Percentiles rank a stretch among this genome's conserved stretches.
These are phyloP conservation scores for Annulohypoxylon truncatum DNA, from an alignment of 2,329 filamentous ascomycete genomes.

Conservation along the genomic window DNA sequence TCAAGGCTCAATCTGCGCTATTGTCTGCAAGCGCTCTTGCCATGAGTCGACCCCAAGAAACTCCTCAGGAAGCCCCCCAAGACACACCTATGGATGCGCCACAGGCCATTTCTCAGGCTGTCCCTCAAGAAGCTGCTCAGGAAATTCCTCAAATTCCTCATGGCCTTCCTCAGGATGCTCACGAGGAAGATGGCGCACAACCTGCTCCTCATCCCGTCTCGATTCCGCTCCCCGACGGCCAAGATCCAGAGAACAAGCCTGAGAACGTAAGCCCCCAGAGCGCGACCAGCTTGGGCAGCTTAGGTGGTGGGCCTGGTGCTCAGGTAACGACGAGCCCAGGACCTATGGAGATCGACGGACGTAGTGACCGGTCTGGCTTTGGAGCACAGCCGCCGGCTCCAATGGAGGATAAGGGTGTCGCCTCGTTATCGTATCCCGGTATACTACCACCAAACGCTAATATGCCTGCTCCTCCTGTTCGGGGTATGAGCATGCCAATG, in stretches of 20 bases:
- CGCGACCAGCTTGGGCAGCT: slow-evolving; percentile 53
- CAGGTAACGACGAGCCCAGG: slow-evolving; percentile 63
- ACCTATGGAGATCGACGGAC: slow-evolving; percentile 66
- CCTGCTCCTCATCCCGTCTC: slow-evolving; percentile 39
- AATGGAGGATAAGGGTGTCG: slow-evolving; percentile 63
- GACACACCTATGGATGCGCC: slow-evolving; percentile 18
- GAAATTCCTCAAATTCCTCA: slow-evolving; percentile 17
- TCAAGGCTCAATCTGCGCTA: slow-evolving; percentile 64
- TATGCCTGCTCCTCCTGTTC: slow-evolving; percentile 59
- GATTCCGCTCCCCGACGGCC: slow-evolving; percentile 50
- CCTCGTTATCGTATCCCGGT: slow-evolving; percentile 67
- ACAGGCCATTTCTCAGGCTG: slow-evolving; percentile 46
- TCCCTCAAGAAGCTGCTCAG: slow-evolving; percentile 59
- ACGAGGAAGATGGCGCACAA: slow-evolving; percentile 43
- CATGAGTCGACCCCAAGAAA: slow-evolving; percentile 68
- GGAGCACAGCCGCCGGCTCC: slow-evolving; percentile 57
- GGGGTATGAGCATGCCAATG: slow-evolving; percentile 70
- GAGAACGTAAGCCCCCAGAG: slow-evolving; percentile 59
- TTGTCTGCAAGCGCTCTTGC: slow-evolving; percentile 64
- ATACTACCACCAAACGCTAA: slow-evolving; percentile 57
- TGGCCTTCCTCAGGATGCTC: slow-evolving; percentile 58
- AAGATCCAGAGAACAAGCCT: slow-evolving; percentile 48
- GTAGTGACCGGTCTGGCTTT: slow-evolving; percentile 52
- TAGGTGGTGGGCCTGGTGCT: slow-evolving; percentile 54
- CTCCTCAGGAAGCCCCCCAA: slow-evolving; percentile 48